Base-by-base conservation (phyloP, 495 filamentous ascomycete genomes). In the Hypoxylon crocopeplum region DNA sequence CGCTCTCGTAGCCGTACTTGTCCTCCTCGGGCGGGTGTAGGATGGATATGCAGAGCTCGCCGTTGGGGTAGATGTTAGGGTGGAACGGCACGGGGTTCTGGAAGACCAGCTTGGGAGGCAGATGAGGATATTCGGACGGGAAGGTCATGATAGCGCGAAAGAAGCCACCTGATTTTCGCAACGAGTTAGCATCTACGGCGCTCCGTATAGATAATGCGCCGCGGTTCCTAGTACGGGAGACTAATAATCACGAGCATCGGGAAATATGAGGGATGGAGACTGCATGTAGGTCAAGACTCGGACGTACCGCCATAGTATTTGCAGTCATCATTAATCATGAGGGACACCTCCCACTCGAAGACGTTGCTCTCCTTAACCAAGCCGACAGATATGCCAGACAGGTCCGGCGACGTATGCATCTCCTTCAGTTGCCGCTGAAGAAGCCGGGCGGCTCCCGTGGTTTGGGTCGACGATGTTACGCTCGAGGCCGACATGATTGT, bases 311-410 rank as follows among this genome's bases (percentile, higher is more conserved):
- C 95, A 68, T 98, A 98, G 68, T 91, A 88, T 73, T 95, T 93
- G 74, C 91, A 93, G 64, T 98, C 94, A 67, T 98, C 94, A 24
- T 82, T 90, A 66, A 98, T 94, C 94, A 98, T 98, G 27, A 98
- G 83, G 89, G 97, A 96, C 12, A 98, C 92, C 72, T 98, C 93
- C 94, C 94, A 98, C 78, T 97, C 89, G 61, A 96, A 97, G n/a
- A 98, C 88, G 69, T 96, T 97, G 77, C 79, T 87, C 64, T 88
- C 79, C 57, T 86, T 85, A 19, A 94, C 86, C 24, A 98, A 79
- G 1, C 94, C 94, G 69, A 89, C 94, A 59, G 91, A 96, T 66
- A 98, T 97, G 30, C 92, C 94, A 0, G 92, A 91, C 24, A 97
- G 88, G 73, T 96, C 91, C 67, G 90, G 92, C 65, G 91, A 89